A percentile compares a stretch with the other conserved stretches of the same genome.
Conservation (phyloP, 495 filamentous ascomycete species). For the Lindgomyces ingoldianus region DNA sequence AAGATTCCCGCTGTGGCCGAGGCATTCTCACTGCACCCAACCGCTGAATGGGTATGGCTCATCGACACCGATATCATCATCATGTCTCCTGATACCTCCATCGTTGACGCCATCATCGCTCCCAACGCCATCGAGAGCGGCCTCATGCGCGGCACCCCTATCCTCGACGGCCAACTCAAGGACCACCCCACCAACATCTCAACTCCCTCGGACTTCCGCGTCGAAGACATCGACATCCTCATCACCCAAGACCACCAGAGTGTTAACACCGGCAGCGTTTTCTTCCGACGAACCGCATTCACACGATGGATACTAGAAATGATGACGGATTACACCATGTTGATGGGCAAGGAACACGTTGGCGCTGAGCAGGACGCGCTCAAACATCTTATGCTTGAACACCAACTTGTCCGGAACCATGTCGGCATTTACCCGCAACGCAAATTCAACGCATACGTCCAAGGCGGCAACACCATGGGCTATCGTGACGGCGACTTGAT, state of each 20-base stretch:
- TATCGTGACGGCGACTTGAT: conserved; percentile 44
- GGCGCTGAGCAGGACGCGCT: conserved; percentile 45
- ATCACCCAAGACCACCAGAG: conserved; percentile 47
- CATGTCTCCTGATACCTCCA: conserved; percentile 40
- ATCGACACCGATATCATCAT: conserved; percentile 48
- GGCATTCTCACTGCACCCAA: conserved; percentile 41
- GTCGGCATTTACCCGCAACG: conserved; percentile 41
- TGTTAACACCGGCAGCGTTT: conserved; percentile 46
- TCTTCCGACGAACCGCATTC: conserved; percentile 44
- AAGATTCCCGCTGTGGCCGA: conserved; percentile 47
- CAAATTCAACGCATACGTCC: conserved; percentile 43
- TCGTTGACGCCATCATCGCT: conserved; percentile 37
- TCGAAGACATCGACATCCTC: conserved; percentile 36
- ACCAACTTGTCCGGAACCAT: conserved; percentile 41
- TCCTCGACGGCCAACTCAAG: conserved; percentile 26
- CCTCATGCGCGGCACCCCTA: conserved; percentile 25
- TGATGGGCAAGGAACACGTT: conserved; percentile 40
- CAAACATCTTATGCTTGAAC: conserved; percentile 37
- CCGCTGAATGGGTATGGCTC: conserved; percentile 48
- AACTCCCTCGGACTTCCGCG: conserved; percentile 29
- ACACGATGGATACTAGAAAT: conserved; percentile 41
- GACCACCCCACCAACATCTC: conserved; percentile 40
- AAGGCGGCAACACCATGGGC: conserved; percentile 40
- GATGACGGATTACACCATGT: conserved; percentile 43
- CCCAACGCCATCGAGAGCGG: conserved; percentile 36